phyloP scores from a whole-genome alignment of 148 eudicot species.

The Fagopyrum tataricum region DNA sequence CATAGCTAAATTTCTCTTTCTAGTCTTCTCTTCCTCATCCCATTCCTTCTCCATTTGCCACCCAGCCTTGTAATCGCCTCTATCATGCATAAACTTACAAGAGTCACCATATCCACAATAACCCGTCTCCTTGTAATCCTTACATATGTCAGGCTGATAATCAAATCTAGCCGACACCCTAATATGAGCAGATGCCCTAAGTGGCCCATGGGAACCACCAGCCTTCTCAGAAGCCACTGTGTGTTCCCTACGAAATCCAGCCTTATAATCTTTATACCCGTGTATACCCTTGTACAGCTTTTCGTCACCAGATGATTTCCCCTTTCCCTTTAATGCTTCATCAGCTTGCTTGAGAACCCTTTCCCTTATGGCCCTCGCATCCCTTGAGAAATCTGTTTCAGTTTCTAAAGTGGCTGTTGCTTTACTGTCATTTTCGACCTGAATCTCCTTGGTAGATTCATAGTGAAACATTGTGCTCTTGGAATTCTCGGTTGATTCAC shows the following conservation, averaged over 20 bases:
- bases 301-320: conserved; percentile 40
- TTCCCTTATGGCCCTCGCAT: conserved; percentile 80
- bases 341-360: conserved; percentile 77
- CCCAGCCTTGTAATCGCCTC: conserved; percentile 93
- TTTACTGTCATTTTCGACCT: conserved; percentile 67
- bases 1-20: conserved; percentile 78
- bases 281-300: conserved; percentile 79
- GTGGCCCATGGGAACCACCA: conserved; percentile 91
- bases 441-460: conserved; percentile 74
- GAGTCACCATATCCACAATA: conserved; percentile 99
- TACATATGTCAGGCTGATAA: conserved; percentile 92
- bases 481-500: conserved; percentile 32
- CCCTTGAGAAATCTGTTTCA: conserved; percentile 74
- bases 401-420: conserved; percentile 97
- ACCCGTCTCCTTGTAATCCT: conserved; percentile 91
- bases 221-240: conserved; percentile 86
- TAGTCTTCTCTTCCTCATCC: conserved; percentile 79
- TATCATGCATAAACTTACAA: conserved; percentile 94
- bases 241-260: conserved; percentile 90
- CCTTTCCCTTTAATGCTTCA: conserved; percentile 57
- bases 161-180: conserved; percentile 90
- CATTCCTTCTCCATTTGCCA: conserved; percentile 94
- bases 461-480: conserved; percentile 44
- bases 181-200: conserved; percentile 92
- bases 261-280: conserved; percentile 84